These are phyloP conservation scores for Ceratocystis colombiana DNA, from an alignment of 2,329 filamentous ascomycete species.

Conservation along the genomic window DNA sequence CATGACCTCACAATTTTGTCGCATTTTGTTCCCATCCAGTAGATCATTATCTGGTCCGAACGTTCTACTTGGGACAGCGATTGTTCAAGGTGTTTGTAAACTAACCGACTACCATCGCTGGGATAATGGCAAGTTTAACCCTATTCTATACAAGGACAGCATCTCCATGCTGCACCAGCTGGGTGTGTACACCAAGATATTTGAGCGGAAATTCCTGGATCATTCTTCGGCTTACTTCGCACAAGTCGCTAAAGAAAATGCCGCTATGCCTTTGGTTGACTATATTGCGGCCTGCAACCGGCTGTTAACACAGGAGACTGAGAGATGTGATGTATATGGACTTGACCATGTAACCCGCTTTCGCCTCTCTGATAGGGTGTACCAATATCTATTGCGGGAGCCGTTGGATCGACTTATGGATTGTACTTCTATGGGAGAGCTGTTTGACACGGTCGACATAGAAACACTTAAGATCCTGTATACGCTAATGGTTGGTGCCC, in stretches of 20 bases:
- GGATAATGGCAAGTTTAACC: conserved; percentile 47
- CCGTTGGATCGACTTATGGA: conserved; percentile 59
- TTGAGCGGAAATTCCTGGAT: conserved; percentile 65
- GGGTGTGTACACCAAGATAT: conserved; percentile 64
- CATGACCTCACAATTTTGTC: conserved; percentile 64
- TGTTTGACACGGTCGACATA: conserved; percentile 62
- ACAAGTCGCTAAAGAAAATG: conserved; percentile 58
- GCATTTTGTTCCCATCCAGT: conserved; percentile 39
- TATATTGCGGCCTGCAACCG: conserved; percentile 63
- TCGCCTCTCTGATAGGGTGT: conserved; percentile 61
- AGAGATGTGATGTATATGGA: conserved; percentile 68
- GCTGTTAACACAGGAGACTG: conserved; percentile 61
- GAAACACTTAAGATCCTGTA: conserved; percentile 67
- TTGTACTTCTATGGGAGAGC: conserved; percentile 54
- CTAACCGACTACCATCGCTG: conserved; percentile 64
- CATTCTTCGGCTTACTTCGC: conserved; percentile 58
- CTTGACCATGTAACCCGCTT: conserved; percentile 75
- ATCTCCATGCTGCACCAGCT: conserved; percentile 80
- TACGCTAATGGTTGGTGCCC: conserved; percentile 49
- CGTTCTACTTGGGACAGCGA: conserved; percentile 28
- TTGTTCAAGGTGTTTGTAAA: conserved; percentile 54
- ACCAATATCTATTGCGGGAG: conserved; percentile 59
- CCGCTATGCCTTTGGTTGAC: conserved; percentile 53
- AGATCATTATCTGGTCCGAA: conserved; percentile 11
- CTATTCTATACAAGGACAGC: conserved; percentile 58